These are phyloP conservation scores for Nicotiana obtusifolia DNA, from an alignment of 257 asterid species.

Conservation along the genomic window DNA sequence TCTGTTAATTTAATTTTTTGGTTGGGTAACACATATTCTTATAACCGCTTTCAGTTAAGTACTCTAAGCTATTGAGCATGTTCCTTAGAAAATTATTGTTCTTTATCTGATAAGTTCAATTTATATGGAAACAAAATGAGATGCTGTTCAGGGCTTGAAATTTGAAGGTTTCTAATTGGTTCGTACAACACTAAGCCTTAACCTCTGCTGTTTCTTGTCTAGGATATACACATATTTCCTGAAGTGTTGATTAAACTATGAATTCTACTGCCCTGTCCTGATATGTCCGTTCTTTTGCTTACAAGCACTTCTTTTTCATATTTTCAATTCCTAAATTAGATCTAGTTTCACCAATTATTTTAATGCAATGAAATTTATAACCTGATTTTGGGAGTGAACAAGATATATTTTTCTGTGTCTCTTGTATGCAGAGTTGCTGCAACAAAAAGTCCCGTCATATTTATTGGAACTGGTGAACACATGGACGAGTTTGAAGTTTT, in stretches of 20 bases:
- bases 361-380: neutral
- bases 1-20: neutral
- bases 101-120: neutral
- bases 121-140: neutral
- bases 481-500: conserved; percentile 97
- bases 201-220: neutral
- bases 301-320: neutral
- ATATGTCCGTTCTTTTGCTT: neutral
- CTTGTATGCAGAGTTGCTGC: conserved; percentile 80
- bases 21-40: neutral
- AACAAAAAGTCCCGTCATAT: conserved; percentile 93
- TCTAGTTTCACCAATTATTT: neutral
- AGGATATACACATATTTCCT: neutral
- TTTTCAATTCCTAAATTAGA: neutral
- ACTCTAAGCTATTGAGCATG: neutral
- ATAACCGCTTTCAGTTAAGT: neutral
- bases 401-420: neutral
- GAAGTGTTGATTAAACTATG: neutral
- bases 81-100: neutral
- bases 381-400: neutral
- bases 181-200: neutral
- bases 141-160: neutral
- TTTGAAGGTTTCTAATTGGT: neutral
- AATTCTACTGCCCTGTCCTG: neutral
- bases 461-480: conserved; percentile 97